A percentile compares a stretch with the other conserved stretches of the same genome.
Evolutionary conservation across 2,329 filamentous ascomycete genomes (phyloP).

Genomic region (Colletotrichum aenigma): DNA sequence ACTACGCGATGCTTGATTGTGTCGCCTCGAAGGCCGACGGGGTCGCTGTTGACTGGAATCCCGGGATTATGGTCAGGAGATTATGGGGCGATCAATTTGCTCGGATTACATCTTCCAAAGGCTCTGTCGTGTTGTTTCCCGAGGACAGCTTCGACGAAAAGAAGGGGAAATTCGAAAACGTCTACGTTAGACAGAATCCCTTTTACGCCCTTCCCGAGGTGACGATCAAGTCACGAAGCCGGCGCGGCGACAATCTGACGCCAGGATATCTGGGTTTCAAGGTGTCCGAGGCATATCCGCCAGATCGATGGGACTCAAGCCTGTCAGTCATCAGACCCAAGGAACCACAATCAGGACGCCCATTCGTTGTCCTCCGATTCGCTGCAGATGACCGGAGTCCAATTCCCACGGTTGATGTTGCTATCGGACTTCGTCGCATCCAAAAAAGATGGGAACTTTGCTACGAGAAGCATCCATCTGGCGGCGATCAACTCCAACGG

Average conservation of each 20-base stretch:
- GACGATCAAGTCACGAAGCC: not conserved
- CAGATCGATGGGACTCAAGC: not conserved
- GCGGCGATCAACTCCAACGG: not conserved
- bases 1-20: not conserved
- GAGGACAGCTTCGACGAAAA: not conserved
- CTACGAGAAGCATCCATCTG: not conserved
- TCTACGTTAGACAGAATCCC: not conserved
- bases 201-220: constrained; percentile 1
- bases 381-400: not conserved
- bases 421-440: not conserved
- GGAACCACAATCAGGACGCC: not conserved
- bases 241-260: not conserved
- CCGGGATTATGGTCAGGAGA: not conserved
- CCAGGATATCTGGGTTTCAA: not conserved
- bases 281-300: not conserved
- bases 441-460: not conserved
- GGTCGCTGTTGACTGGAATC: not conserved
- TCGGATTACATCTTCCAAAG: not conserved
- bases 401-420: not conserved
- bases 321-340: not conserved
- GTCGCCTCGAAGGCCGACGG: not conserved
- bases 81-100: constrained; percentile 6
- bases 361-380: not conserved
- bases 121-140: not conserved
- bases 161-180: not conserved